A percentile compares a stretch with the other conserved stretches of the same genome.
Evolutionary conservation across 73 alveolate genomes (phyloP).

Genomic region (Symbiodinium natans): DNA sequence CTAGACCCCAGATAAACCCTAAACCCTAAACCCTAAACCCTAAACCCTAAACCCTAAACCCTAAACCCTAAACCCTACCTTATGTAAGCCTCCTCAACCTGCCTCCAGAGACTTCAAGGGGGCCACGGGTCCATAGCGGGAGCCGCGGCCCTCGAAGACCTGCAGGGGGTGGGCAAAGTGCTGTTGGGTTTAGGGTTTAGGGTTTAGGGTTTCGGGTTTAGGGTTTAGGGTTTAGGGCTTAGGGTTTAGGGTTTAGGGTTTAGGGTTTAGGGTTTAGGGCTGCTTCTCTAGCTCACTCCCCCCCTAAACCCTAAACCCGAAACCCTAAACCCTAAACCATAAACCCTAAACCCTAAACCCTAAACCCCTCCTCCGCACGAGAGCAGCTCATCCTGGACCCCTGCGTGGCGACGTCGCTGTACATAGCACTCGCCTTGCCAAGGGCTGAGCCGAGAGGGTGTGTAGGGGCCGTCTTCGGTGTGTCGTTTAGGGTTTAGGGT

Average conservation of each 20-base stretch:
- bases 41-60: no score
- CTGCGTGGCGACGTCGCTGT: slow-evolving; percentile 56
- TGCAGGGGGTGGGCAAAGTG: background rate
- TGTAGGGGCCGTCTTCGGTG: no score
- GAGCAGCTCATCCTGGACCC: slow-evolving; percentile 75
- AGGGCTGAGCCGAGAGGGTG: no score
- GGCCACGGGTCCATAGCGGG: slow-evolving; percentile 76
- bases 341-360: no score
- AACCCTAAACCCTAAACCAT: background rate
- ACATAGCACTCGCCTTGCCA: slow-evolving; percentile 5
- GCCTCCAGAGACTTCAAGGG: slow-evolving; percentile 82
- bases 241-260: background rate
- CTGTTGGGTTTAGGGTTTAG: background rate
- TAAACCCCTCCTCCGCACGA: slow-evolving; percentile 51
- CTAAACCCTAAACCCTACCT: no score
- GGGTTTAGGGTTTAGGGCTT: no score
- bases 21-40: no score
- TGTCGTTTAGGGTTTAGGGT: no score
- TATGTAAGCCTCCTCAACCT: no score
- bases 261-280: background rate
- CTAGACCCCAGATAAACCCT: no score
- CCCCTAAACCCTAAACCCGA: background rate
- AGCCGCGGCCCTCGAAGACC: slow-evolving; percentile 87
- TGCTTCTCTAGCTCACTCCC: background rate
- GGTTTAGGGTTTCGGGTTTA: background rate